Base-by-base conservation (phyloP, 805 yeast genomes). In the Lipomyces kockii region DNA sequence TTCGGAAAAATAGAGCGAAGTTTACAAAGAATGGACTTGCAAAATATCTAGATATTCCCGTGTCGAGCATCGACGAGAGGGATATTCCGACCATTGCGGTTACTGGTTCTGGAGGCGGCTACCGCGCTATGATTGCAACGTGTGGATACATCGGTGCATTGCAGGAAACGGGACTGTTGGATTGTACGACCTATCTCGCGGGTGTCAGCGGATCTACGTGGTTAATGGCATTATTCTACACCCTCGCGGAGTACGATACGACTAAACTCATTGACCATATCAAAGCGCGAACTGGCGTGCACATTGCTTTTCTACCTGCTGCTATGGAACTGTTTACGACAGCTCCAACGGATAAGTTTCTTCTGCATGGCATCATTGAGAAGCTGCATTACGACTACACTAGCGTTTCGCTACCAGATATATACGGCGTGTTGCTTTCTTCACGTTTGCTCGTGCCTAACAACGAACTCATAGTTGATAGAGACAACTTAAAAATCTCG, bases 101-200 rank as follows among this genome's bases (percentile, higher is more conserved):
- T 53, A 68, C 74, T 9, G 75, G 75, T 25, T 72, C 75, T 25
- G 75, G 75, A 14, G 75, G 75, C 32, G 75, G 75, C 17, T 71
- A 71, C 58, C 60, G 75, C 17, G 74, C 75, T 0, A 62, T 72
- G 71, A 59, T 66, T 12, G 73, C 75, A 2, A 64, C 72, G 29
- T 60, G 73, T 7, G 75, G 75, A 14, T 72, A 72, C 55, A 56
- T 72, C 39, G 32, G 39, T 17, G 65, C 72, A 53, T 63, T 71
- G 34, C 60, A 71, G 46, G 54, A 56, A 3, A 58, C 65, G 8
- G 74, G 74, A 1, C 63, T 72, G 14, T 65, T 72, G 7, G 74
- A 72, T 54, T 72, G 75, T 52, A 66, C 65, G 8, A 72, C 75
- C 25, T 72, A 72, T 60, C 22, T 66, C 7, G 74, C 70, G 49